Conservation (phyloP, 768 basidiomycete species). For the Podaxis sp. region DNA sequence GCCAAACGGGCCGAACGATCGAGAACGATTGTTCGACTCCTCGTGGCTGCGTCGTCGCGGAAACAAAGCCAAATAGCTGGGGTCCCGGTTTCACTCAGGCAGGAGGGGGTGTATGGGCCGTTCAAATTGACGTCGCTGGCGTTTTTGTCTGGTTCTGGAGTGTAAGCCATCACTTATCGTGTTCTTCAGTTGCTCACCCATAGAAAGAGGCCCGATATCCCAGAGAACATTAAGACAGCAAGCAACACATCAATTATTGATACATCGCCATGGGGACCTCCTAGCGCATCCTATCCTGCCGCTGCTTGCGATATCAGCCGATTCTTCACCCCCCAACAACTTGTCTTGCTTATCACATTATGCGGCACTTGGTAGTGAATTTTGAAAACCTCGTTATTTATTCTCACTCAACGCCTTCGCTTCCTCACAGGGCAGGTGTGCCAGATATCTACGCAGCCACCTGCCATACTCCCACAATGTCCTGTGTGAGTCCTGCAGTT, state of each 20-base stretch:
- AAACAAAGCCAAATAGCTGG: slow-evolving; percentile 59
- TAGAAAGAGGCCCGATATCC: slow-evolving; percentile 41
- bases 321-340: slow-evolving; percentile 62
- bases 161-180: slow-evolving; percentile 25
- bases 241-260: slow-evolving; percentile 37
- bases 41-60: slow-evolving; percentile 65
- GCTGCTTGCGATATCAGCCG: slow-evolving; percentile 49
- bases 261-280: slow-evolving; percentile 50
- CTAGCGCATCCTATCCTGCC: slow-evolving; percentile 62
- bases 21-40: slow-evolving; percentile 56
- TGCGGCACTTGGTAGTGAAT: slow-evolving; percentile 45
- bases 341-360: slow-evolving; percentile 69
- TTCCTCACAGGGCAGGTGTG: slow-evolving; percentile 38
- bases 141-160: slow-evolving; percentile 44
- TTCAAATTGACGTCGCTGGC: slow-evolving; percentile 60
- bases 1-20: slow-evolving; percentile 48
- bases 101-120: slow-evolving; percentile 77
- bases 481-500: slow-evolving; percentile 32
- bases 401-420: background rate
- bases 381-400: background rate
- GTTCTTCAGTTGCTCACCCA: background rate
- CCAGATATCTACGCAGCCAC: slow-evolving; percentile 39
- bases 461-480: slow-evolving; percentile 36
- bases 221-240: slow-evolving; percentile 31
- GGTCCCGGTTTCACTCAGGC: slow-evolving; percentile 63